A percentile compares a stretch with the other conserved stretches of the same genome.
Evolutionary conservation across 73 alveolate species (phyloP).

Genomic region (Diophrys sp.): DNA sequence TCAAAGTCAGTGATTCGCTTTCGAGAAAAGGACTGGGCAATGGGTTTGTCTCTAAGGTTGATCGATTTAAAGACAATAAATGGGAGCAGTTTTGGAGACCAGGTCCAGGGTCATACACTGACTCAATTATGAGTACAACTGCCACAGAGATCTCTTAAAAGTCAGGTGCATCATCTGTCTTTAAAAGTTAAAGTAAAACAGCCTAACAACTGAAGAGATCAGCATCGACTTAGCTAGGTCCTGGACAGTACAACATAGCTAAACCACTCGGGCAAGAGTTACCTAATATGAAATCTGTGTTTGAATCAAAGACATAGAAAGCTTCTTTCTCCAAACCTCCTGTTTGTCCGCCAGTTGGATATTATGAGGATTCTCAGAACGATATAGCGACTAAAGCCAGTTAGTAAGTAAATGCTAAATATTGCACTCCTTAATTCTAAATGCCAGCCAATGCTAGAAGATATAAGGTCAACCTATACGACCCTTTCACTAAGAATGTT

Average conservation of each 20-base stretch:
- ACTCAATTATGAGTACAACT: background rate
- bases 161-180: background rate
- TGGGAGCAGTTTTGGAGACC: conserved; percentile 31
- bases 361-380: conserved; percentile 40
- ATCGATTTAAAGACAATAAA: conserved; percentile 29
- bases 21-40: conserved; percentile 58
- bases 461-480: conserved; percentile 55
- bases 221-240: conserved; percentile 17
- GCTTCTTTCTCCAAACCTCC: background rate
- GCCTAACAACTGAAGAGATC: background rate
- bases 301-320: conserved; percentile 8
- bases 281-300: conserved; percentile 6
- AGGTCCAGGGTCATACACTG: conserved; percentile 52
- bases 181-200: conserved; percentile 13
- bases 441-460: conserved; percentile 37
- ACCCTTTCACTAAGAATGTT: conserved; percentile 51
- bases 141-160: background rate
- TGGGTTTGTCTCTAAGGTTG: conserved; percentile 47
- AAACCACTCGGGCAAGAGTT: conserved; percentile 1
- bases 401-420: conserved; percentile 20
- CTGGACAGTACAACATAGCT: conserved; percentile 1
- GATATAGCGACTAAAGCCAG: conserved; percentile 26
- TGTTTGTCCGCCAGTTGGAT: conserved; percentile 45
- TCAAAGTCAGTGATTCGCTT: conserved; percentile 21
- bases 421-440: conserved; percentile 35